Conservation (phyloP, 2,329 filamentous ascomycete genomes). For the Fusarium torreyae region DNA sequence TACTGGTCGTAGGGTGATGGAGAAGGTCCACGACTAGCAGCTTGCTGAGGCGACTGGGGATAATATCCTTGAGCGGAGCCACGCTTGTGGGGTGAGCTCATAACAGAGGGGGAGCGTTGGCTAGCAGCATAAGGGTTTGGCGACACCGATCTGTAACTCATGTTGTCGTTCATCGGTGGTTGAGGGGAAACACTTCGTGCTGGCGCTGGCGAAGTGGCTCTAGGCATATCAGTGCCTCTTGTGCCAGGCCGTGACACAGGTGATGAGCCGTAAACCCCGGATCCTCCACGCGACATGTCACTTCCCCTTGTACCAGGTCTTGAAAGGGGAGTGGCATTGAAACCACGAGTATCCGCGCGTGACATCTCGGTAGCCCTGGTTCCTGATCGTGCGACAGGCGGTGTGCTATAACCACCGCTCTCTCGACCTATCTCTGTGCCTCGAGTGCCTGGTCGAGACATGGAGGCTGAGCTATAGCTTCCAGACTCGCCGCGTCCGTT, state of each 20-base stretch:
- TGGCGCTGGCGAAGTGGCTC: constrained; percentile 78
- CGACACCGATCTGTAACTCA: constrained; percentile 66
- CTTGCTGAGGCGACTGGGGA: constrained; percentile 66
- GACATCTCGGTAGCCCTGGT: constrained; percentile 45
- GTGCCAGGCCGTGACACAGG: constrained; percentile 70
- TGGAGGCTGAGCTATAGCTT: constrained; percentile 44
- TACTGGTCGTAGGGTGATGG: constrained; percentile 65
- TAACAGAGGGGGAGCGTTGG: constrained; percentile 56
- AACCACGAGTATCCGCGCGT: constrained; percentile 41
- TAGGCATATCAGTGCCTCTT: constrained; percentile 71
- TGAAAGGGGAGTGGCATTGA: constrained; percentile 60
- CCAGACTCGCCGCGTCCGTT: constrained; percentile 50
- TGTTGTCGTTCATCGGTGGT: constrained; percentile 65
- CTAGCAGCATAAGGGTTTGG: constrained; percentile 74
- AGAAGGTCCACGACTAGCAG: constrained; percentile 62
- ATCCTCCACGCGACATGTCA: constrained; percentile 50
- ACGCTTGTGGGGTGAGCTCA: constrained; percentile 60
- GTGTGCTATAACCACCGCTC: constrained; percentile 36
- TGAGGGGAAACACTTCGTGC: constrained; percentile 75
- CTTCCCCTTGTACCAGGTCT: constrained; percentile 57
- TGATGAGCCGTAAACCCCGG: constrained; percentile 52
- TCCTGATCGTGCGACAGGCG: constrained; percentile 45
- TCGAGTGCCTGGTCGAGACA: constrained; percentile 45
- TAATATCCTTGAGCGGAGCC: constrained; percentile 67
- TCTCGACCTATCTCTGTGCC: constrained; percentile 52